These are phyloP conservation scores for Coemansia sp. DNA, from an alignment of 192 early-diverging fungal genomes.

Conservation along the genomic window DNA sequence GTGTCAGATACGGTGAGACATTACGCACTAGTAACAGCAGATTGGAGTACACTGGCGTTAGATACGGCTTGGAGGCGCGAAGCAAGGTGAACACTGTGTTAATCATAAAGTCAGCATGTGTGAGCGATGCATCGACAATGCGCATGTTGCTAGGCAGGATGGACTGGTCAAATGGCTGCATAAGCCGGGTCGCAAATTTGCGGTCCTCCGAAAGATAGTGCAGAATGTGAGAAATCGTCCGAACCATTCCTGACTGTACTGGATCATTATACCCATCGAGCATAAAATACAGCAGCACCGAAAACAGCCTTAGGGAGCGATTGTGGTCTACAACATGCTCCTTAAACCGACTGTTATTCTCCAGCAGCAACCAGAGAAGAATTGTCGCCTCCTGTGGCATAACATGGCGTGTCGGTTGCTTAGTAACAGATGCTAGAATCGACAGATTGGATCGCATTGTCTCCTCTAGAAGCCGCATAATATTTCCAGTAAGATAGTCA, in stretches of 20 bases:
- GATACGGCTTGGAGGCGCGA: conserved; percentile 65
- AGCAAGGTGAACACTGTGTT: conserved; percentile 76
- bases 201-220: conserved; percentile 55
- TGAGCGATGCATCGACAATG: conserved; percentile 60
- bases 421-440: conserved; percentile 43
- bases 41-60: conserved; percentile 72
- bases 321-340: conserved; percentile 53
- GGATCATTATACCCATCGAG: conserved; percentile 43
- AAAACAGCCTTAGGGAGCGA: conserved; percentile 39
- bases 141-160: conserved; percentile 58
- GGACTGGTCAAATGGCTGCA: conserved; percentile 55
- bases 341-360: conserved; percentile 63
- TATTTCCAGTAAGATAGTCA: conserved; percentile 71
- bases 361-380: conserved; percentile 83
- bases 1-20: conserved; percentile 77
- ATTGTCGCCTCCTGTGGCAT: conserved; percentile 70
- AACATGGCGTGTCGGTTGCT: conserved; percentile 26
- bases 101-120: conserved; percentile 81
- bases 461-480: conserved; percentile 80
- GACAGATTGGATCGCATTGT: conserved; percentile 60
- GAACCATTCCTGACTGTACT: conserved; percentile 62
- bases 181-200: conserved; percentile 47
- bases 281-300: conserved; percentile 52
- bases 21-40: conserved; percentile 79
- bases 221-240: conserved; percentile 60